Conservation (phyloP, 768 basidiomycete genomes). For the Serendipita sp. region DNA sequence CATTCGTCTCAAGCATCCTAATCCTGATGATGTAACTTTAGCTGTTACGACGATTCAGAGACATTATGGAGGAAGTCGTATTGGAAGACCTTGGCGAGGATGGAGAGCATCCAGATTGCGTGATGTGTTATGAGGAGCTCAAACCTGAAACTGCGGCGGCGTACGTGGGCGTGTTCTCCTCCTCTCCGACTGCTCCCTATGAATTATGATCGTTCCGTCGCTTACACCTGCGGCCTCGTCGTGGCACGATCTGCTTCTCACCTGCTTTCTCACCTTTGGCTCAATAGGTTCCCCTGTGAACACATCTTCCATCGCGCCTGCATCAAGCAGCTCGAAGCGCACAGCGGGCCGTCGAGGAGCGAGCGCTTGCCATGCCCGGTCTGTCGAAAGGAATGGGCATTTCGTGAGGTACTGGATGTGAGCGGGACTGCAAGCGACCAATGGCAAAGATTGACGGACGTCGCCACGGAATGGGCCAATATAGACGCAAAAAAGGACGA, state of each 20-base stretch:
- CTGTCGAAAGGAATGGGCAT: neutral
- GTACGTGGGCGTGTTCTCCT: neutral
- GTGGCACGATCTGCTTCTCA: neutral
- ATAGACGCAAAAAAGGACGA: neutral
- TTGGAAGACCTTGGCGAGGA: neutral
- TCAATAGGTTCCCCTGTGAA: neutral
- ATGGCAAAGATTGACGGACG: neutral
- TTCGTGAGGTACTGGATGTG: neutral
- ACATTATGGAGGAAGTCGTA: neutral
- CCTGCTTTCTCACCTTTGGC: neutral
- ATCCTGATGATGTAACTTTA: neutral
- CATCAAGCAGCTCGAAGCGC: neutral
- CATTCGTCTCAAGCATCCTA: neutral
- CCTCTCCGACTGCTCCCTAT: neutral
- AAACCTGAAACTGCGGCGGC: neutral
- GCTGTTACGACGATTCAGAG: neutral
- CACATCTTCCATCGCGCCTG: neutral
- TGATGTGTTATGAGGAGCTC: neutral
- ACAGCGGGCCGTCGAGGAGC: neutral
- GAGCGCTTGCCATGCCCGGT: neutral
- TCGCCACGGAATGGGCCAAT: neutral
- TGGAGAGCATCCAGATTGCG: neutral
- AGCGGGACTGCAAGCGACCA: neutral
- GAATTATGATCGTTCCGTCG: no score
- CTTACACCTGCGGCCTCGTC: neutral